Conservation (phyloP, 2,329 filamentous ascomycete genomes). For the Penicillium digitatum region DNA sequence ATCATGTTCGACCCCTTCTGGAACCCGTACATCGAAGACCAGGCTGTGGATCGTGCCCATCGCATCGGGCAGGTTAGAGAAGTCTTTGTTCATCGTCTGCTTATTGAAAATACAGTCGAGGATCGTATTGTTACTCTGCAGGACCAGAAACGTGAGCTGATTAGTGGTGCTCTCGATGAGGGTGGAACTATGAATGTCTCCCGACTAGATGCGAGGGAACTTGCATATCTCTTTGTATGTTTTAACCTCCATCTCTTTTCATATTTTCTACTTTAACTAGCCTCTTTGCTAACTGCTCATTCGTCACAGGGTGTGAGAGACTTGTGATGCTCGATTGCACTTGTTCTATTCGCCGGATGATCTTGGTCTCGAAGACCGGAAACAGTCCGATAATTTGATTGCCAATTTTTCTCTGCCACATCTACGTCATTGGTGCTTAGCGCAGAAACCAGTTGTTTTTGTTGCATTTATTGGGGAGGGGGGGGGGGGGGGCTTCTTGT, state of each 20-base stretch:
- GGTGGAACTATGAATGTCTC: constrained; percentile 63
- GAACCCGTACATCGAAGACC: constrained; percentile 90
- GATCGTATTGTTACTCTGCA: constrained; percentile 79
- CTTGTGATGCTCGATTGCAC: not conserved
- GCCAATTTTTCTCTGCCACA: not conserved
- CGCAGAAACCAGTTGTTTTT: not conserved
- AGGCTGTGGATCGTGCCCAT: constrained; percentile 85
- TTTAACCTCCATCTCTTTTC: not conserved
- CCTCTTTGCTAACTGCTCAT: constrained; percentile 5
- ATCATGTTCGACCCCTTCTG: constrained; percentile 92
- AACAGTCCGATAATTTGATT: not conserved
- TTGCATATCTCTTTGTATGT: constrained; percentile 65
- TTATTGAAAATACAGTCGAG: constrained; percentile 76
- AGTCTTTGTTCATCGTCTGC: constrained; percentile 75
- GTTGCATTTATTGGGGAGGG: too few species aligned
- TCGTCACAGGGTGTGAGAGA: constrained; percentile 21
- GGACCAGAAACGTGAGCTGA: constrained; percentile 70
- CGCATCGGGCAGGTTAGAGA: constrained; percentile 73
- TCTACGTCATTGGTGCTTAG: not conserved
- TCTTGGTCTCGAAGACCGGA: not conserved
- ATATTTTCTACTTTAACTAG: not conserved
- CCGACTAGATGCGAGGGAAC: constrained; percentile 61
- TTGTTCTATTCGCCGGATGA: not conserved
- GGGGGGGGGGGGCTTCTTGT: too few species aligned
- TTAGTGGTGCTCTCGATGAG: constrained; percentile 77